These are phyloP conservation scores for Xylariales sp. DNA, from an alignment of 2,329 filamentous ascomycete genomes.

Conservation along the genomic window DNA sequence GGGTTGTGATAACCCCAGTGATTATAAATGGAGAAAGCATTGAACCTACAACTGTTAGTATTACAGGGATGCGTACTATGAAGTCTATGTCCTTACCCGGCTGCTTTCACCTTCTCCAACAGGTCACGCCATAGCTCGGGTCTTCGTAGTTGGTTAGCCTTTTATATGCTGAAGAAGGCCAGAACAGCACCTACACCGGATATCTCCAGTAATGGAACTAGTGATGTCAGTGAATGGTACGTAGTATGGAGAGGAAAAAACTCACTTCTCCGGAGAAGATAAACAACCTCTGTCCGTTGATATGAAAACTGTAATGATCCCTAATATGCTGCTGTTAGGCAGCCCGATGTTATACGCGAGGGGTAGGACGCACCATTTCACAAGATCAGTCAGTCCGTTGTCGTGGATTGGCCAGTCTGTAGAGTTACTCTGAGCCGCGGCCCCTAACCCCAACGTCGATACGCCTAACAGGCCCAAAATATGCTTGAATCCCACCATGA, in stretches of 20 bases:
- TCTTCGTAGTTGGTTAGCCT: slow-evolving; percentile 36
- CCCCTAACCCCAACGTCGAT: slow-evolving; percentile 8
- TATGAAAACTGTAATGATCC: slow-evolving; percentile 56
- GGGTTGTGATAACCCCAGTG: slow-evolving; percentile 57
- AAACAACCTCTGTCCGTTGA: slow-evolving; percentile 56
- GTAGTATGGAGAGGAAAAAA: not conserved
- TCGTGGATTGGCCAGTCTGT: slow-evolving; percentile 48
- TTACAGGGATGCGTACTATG: not conserved
- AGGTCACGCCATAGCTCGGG: slow-evolving; percentile 56
- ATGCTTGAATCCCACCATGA: slow-evolving; percentile 16
- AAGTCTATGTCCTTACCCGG: slow-evolving; percentile 46
- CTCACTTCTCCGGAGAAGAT: slow-evolving; percentile 57
- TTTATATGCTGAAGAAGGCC: fast-evolving
- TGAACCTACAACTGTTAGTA: slow-evolving; percentile 50
- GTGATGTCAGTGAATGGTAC: slow-evolving; percentile 16
- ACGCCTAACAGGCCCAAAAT: slow-evolving; percentile 17
- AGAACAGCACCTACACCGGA: slow-evolving; percentile 52
- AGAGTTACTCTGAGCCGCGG: slow-evolving; percentile 28
- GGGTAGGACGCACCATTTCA: slow-evolving; percentile 47
- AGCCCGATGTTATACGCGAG: not conserved
- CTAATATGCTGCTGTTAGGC: slow-evolving; percentile 40
- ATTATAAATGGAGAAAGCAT: slow-evolving; percentile 57
- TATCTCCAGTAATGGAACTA: slow-evolving; percentile 57
- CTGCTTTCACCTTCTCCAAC: slow-evolving; percentile 57
- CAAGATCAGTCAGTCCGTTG: slow-evolving; percentile 50